These are phyloP conservation scores for Dactylonectria macrodidyma DNA, from an alignment of 2,329 filamentous ascomycete genomes.

Conservation along the genomic window DNA sequence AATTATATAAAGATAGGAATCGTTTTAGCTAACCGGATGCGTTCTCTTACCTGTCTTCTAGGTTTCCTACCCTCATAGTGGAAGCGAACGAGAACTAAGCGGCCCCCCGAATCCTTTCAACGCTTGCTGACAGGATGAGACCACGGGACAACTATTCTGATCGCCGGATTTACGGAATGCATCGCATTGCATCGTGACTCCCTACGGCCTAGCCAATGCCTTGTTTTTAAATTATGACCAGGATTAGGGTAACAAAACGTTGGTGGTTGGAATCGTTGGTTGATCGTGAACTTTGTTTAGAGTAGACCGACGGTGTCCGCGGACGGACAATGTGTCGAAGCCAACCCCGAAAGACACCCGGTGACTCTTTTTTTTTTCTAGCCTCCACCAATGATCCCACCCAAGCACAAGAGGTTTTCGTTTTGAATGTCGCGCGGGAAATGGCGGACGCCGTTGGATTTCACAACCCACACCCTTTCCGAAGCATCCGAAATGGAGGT, in stretches of 20 bases:
- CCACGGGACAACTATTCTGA: neutral
- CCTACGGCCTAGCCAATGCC: neutral
- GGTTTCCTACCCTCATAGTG: neutral
- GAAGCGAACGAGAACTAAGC: neutral
- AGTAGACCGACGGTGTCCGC: neutral
- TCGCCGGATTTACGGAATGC: constrained; percentile 7
- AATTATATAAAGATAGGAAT: neutral
- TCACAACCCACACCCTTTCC: constrained; percentile 12
- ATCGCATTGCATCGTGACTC: constrained; percentile 4
- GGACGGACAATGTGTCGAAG: neutral
- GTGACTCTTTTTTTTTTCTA: neutral
- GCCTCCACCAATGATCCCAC: constrained; percentile 16
- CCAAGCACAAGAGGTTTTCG: neutral
- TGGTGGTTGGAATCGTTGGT: neutral
- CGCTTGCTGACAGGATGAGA: neutral
- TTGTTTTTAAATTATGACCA: neutral
- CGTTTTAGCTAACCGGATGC: neutral
- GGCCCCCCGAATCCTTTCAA: neutral
- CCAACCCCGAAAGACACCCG: neutral
- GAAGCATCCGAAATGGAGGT: constrained; percentile 28
- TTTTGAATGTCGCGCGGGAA: neutral
- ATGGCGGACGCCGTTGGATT: constrained; percentile 14
- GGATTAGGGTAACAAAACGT: neutral
- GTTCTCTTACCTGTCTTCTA: neutral
- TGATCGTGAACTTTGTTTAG: neutral